Evolutionary conservation across 371 early-diverging fungal species (phyloP), one percentile per base, ranked within the genome.

Genomic region (Sporodiniella umbellata): DNA sequence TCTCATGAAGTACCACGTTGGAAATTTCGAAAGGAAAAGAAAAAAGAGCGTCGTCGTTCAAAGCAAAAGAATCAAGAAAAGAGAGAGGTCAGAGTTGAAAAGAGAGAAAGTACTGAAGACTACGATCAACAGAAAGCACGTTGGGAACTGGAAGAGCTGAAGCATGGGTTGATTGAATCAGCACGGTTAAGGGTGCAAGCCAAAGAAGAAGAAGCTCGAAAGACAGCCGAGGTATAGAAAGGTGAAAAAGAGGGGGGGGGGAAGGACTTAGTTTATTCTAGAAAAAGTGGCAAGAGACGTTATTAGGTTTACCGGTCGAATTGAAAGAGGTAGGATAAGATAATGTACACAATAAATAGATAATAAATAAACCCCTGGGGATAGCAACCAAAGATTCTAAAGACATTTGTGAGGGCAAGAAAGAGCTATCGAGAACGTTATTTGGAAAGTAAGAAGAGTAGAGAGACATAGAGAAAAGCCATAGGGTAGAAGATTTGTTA

Each of bases 201-300:
- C 42, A 49, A 47, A 8, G 51, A 64, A 22, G 37, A 56, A 11
- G 28, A 43, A 42, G 56, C 53, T 6, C 51, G 50, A 45, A 50
- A 47, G 31, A 6, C 26, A 28, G 42, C 64, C 8, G 39, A 53
- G 51, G 64, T 64, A 15, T 25, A 24, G 10, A 14, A 51, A 39
- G 1, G 18, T 21, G 21, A 11, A 7, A 17, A 28, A 21, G 12
- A 35, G 19, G 30, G n/a, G n/a, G n/a, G n/a, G n/a, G n/a, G n/a
- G n/a, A n/a, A n/a, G n/a, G n/a, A n/a, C 0, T 46, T 23, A 23
- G 19, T 19, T 33, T 17, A 7, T 46, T 45, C 21, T 40, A 56
- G 62, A 55, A 61, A 56, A 48, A 47, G 45, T 56, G 56, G 62
- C 42, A 48, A 35, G 53, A 56, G 39, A 52, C 56, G 4, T 22